These are phyloP conservation scores for Amborella trichopoda DNA, from an alignment of 164 flowering plant species.

Conservation along the genomic window DNA sequence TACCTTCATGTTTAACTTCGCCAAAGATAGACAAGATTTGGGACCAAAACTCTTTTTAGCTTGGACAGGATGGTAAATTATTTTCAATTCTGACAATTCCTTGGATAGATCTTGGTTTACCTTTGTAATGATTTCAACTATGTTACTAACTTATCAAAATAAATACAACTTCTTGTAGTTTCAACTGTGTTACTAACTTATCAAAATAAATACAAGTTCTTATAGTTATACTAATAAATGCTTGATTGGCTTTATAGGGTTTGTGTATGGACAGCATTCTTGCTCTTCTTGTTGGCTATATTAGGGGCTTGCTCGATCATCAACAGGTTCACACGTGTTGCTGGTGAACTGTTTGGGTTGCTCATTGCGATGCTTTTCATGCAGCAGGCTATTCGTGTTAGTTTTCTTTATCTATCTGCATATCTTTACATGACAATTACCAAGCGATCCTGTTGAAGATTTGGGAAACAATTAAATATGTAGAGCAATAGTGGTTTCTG, in stretches of 20 bases:
- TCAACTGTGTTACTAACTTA: too few species aligned
- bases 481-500: too few species aligned
- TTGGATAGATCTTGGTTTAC: too few species aligned
- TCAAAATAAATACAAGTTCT: background rate
- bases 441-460: background rate
- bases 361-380: slow-evolving; percentile 98
- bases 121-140: too few species aligned
- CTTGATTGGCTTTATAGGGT: slow-evolving; percentile 42
- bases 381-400: slow-evolving; percentile 93
- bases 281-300: slow-evolving; percentile 75
- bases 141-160: background rate
- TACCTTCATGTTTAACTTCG: slow-evolving; percentile 90
- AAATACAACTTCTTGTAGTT: too few species aligned
- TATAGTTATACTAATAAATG: background rate
- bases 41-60: slow-evolving; percentile 74
- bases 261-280: slow-evolving; percentile 87
- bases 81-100: too few species aligned
- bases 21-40: slow-evolving; percentile 68
- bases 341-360: slow-evolving; percentile 93
- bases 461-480: too few species aligned
- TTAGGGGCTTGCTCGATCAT: slow-evolving; percentile 93
- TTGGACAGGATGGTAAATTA: slow-evolving; percentile 87
- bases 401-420: slow-evolving; percentile 8
- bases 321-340: slow-evolving; percentile 86
- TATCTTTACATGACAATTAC: slow-evolving; percentile 2